phyloP scores from a whole-genome alignment of 2,329 filamentous ascomycete species.

The Nothopassalora personata region DNA sequence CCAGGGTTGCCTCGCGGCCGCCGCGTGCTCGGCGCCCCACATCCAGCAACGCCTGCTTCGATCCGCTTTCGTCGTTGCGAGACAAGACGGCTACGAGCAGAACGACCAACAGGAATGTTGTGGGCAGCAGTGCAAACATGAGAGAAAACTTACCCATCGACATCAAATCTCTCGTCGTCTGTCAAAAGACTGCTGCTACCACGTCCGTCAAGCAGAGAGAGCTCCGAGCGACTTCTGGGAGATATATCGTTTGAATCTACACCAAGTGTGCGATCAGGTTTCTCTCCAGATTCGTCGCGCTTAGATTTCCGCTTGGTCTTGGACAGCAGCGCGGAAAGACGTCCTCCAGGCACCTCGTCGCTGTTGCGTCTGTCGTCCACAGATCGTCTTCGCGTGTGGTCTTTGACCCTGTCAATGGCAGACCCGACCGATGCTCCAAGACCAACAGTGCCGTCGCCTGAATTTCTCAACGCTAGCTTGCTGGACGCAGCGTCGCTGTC shows the following conservation, averaged over 20 bases:
- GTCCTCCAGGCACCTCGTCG: constrained; percentile 36
- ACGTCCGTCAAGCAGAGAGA: constrained; percentile 40
- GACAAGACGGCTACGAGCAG: background rate
- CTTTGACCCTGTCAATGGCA: constrained; percentile 37
- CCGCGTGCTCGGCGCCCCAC: background rate
- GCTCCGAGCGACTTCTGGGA: constrained; percentile 22
- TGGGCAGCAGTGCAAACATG: background rate
- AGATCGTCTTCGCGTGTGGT: constrained; percentile 33
- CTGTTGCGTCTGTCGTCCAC: constrained; percentile 37
- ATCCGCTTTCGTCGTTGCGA: background rate
- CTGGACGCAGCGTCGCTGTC: constrained; percentile 23
- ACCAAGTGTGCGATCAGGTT: constrained; percentile 27
- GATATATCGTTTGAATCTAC: constrained; percentile 30
- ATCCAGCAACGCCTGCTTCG: background rate
- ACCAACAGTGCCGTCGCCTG: constrained; percentile 7
- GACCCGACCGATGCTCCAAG: constrained; percentile 36
- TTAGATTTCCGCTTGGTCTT: constrained; percentile 27
- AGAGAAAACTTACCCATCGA: constrained; percentile 28
- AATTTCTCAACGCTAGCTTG: constrained; percentile 13
- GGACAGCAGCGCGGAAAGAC: constrained; percentile 46
- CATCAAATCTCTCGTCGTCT: constrained; percentile 47
- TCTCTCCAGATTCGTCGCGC: constrained; percentile 7
- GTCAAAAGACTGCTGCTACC: constrained; percentile 46
- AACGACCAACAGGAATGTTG: background rate
- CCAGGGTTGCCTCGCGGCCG: background rate